These are phyloP conservation scores for Porphyra umbilicalis DNA, from an alignment of 31 red algal species.

Conservation along the genomic window DNA sequence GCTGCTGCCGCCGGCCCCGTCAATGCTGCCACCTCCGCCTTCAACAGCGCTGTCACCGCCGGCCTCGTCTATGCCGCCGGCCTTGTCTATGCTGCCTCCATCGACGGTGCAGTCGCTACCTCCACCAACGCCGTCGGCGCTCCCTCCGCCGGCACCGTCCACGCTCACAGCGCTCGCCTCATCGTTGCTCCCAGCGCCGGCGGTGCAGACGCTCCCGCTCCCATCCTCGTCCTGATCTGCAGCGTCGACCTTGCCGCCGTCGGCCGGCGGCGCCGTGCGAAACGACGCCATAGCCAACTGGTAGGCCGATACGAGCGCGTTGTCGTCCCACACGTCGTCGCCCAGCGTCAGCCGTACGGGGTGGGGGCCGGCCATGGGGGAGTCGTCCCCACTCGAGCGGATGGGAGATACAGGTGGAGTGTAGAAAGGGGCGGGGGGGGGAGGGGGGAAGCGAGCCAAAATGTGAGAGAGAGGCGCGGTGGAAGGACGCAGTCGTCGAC, in stretches of 20 bases:
- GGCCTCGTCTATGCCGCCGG: too few relatives aligned
- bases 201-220: too few relatives aligned
- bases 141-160: background rate
- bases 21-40: background rate
- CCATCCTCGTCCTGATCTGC: too few relatives aligned
- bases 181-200: background rate
- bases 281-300: background rate
- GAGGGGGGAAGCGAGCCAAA: background rate
- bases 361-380: background rate
- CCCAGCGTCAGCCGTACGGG: background rate
- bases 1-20: background rate
- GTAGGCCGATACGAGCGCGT: background rate
- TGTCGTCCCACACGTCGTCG: background rate
- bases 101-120: background rate
- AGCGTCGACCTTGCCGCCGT: too few relatives aligned
- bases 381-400: too few relatives aligned
- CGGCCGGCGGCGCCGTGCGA: too few relatives aligned
- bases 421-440: background rate
- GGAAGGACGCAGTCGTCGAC: too few relatives aligned
- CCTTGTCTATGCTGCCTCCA: background rate
- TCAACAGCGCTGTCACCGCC: background rate
- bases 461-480: background rate
- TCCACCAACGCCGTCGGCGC: background rate
- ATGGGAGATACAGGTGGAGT: background rate
- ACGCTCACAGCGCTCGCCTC: background rate